Base-by-base conservation (phyloP, 78 protist species). In the Dictyostelium firmibasis region DNA sequence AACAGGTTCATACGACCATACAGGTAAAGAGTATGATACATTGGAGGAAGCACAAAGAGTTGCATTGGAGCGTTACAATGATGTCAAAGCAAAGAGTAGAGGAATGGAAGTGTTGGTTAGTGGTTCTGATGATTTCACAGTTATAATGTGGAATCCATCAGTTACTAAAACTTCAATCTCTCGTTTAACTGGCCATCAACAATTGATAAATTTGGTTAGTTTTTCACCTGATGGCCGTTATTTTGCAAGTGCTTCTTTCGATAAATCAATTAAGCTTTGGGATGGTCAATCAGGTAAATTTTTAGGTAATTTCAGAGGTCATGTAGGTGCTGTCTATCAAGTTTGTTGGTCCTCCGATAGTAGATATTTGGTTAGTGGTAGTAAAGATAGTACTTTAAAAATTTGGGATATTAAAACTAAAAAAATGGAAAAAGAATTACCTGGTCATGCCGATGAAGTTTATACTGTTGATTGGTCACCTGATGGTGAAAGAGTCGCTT, bases 391-490 rank as follows among this genome's bases (percentile, higher is more conserved):
- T 27, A 99, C 99, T 25, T 72, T 98, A 35, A 99, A 99, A 95
- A 88, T 97, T 64, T 97, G 98, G 99, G 96, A 96, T 57, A 38
- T 87, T 67, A 83, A 64, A 41, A 96, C 84, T 18, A 91, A 95
- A 76, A 94, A 96, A 94, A 92, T 94, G 50, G 82, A 88, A 81
- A 8, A 64, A 10, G 99, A 99, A 41, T 95, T 99, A 33, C 99
- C 99, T 9, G 99, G 99, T 31, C 99, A 99, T 91, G 97, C 98
- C 0, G 99, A 99, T 95, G 92, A 97, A 92, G 99, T 98, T 67
- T 98, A 79, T 47, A 88, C 99, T n/a, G 97, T 98, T 9, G 99
- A 99, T 93, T 99, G 99, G 99, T 75, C 95, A 57, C 99, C 99
- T 9, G 98, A 99, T 95, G 99, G 99, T 67, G 91, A 93, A 27